A percentile compares a stretch with the other conserved stretches of the same genome.
These are phyloP conservation scores for Heliocybe sulcata DNA, from an alignment of 1,284 basidiomycete genomes.

Conservation along the genomic window DNA sequence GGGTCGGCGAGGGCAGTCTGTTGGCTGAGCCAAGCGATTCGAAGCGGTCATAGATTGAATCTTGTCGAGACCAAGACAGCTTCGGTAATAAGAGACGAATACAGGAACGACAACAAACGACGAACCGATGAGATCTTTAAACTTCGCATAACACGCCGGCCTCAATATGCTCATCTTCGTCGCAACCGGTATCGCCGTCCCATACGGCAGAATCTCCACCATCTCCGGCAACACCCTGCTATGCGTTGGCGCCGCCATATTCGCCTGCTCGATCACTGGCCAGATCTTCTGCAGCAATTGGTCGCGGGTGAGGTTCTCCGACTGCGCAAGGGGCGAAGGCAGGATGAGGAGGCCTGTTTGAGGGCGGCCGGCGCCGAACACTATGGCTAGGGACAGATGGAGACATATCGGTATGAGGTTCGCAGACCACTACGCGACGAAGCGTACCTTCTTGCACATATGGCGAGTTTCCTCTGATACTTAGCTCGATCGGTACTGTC, in stretches of 20 bases:
- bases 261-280: slow-evolving; percentile 43
- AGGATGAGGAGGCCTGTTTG: slow-evolving; percentile 50
- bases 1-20: slow-evolving; percentile 17
- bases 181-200: slow-evolving; percentile 32
- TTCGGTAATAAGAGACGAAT: too few relatives aligned
- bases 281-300: slow-evolving; percentile 34
- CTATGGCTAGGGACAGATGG: slow-evolving; percentile 50
- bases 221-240: slow-evolving; percentile 45
- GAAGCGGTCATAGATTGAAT: slow-evolving; percentile 37
- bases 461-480: slow-evolving; percentile 33
- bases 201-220: slow-evolving; percentile 37
- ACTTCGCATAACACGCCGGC: slow-evolving; percentile 39
- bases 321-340: slow-evolving; percentile 33
- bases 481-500: slow-evolving; percentile 32
- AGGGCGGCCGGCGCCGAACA: slow-evolving; percentile 49
- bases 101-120: neutral
- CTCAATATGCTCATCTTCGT: slow-evolving; percentile 39
- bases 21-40: slow-evolving; percentile 31
- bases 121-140: slow-evolving; percentile 35
- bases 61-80: slow-evolving; percentile 7
- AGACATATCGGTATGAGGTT: too few relatives aligned
- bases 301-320: slow-evolving; percentile 26
- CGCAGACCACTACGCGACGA: too few relatives aligned
- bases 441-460: slow-evolving; percentile 29
- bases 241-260: slow-evolving; percentile 43